phyloP scores from a whole-genome alignment of 768 basidiomycete species.

The Pluteus cervinus region DNA sequence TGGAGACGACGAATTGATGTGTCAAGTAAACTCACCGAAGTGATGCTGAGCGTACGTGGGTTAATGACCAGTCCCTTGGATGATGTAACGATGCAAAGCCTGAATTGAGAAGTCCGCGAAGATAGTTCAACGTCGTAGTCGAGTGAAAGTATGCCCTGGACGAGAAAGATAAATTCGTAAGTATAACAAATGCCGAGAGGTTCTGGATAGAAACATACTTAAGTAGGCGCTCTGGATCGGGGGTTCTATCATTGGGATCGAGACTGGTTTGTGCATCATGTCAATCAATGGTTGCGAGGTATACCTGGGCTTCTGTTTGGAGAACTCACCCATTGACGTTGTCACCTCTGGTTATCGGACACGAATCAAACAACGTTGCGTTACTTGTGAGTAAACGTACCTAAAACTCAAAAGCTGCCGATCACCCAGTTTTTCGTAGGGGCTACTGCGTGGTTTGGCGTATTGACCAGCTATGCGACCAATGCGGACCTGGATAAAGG shows the following conservation, averaged over 20 bases:
- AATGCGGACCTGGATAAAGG: slow-evolving; percentile 54
- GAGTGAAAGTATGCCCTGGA: slow-evolving; percentile 94
- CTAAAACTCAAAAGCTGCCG: slow-evolving; percentile 82
- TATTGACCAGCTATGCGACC: slow-evolving; percentile 96
- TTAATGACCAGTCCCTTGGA: slow-evolving; percentile 87
- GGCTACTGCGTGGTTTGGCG: slow-evolving; percentile 87
- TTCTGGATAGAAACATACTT: slow-evolving; percentile 37
- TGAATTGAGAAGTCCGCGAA: slow-evolving; percentile 82
- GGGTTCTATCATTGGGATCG: slow-evolving; percentile 71
- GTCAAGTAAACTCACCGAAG: slow-evolving; percentile 43
- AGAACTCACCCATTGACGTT: slow-evolving; percentile 82
- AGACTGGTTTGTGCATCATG: slow-evolving; percentile 33
- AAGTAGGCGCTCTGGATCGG: slow-evolving; percentile 86
- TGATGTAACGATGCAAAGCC: slow-evolving; percentile 93
- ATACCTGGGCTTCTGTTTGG: too few species aligned
- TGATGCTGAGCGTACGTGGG: slow-evolving; percentile 81
- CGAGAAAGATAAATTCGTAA: slow-evolving; percentile 3
- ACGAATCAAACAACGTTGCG: background rate
- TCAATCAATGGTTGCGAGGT: slow-evolving; percentile 12
- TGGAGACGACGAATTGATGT: too few species aligned
- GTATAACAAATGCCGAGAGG: slow-evolving; percentile 1
- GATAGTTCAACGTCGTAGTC: slow-evolving; percentile 86
- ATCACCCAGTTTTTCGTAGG: slow-evolving; percentile 71
- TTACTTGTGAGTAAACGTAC: slow-evolving; percentile 38
- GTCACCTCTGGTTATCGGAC: slow-evolving; percentile 62